Conservation (phyloP, 2,329 filamentous ascomycete genomes). For the Sclerotinia minor region DNA sequence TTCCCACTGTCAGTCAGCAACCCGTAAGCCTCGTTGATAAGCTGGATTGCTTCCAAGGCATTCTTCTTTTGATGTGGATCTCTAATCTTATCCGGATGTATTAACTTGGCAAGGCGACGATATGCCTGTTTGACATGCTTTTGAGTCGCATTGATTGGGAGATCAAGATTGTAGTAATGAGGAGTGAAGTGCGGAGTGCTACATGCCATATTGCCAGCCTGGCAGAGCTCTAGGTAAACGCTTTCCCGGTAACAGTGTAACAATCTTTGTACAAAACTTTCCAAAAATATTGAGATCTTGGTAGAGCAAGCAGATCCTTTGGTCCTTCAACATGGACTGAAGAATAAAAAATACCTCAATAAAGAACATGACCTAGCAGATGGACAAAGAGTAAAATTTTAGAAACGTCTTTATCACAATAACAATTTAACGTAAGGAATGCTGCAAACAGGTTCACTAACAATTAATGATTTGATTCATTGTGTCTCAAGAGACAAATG, state of each 20-base stretch:
- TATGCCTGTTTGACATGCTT: conserved; percentile 2
- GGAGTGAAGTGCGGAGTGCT: background rate
- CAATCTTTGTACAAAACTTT: background rate
- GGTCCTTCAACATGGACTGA: background rate
- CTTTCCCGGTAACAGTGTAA: background rate
- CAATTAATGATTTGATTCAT: background rate
- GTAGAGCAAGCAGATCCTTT: background rate
- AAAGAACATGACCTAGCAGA: background rate
- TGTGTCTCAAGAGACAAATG: background rate
- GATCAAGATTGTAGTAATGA: conserved; percentile 22
- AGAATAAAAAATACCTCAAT: too few relatives aligned
- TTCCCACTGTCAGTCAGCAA: background rate
- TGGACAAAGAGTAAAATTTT: background rate
- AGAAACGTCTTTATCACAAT: background rate
- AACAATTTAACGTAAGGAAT: background rate
- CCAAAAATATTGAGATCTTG: background rate
- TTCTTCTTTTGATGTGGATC: background rate
- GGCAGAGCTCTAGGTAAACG: background rate
- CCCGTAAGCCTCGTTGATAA: conserved; percentile 8
- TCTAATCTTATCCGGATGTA: conserved; percentile 15
- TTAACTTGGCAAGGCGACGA: background rate
- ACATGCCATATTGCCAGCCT: background rate
- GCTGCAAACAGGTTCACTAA: background rate
- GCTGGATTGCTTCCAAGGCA: background rate
- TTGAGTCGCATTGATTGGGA: conserved; percentile 3